These are phyloP conservation scores for Phytophthora niederhauseri DNA, from an alignment of 352 stramenopile genomes.

Conservation along the genomic window DNA sequence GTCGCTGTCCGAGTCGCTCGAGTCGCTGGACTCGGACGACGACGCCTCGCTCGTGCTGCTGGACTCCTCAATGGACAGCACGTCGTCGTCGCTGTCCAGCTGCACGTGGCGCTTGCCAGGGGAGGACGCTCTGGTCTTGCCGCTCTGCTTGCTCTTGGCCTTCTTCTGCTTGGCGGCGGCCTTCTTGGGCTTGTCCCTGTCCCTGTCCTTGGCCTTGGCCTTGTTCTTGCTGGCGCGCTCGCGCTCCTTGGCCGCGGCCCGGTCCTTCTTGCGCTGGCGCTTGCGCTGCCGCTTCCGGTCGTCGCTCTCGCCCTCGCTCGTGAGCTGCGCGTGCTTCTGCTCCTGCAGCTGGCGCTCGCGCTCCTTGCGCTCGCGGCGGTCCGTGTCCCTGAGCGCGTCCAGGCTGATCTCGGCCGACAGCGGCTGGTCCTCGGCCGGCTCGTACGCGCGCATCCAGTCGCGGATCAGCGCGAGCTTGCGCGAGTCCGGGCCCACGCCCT, in stretches of 20 bases:
- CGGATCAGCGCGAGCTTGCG: constrained; percentile 67
- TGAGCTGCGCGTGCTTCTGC: constrained; percentile 53
- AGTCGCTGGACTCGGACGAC: constrained; percentile 35
- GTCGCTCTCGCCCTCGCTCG: constrained; percentile 25
- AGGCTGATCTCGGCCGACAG: constrained; percentile 60
- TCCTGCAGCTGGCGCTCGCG: constrained; percentile 40
- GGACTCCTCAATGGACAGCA: constrained; percentile 36
- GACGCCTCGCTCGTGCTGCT: constrained; percentile 34
- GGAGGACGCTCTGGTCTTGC: background rate
- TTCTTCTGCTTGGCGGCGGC: constrained; percentile 8
- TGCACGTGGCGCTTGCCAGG: constrained; percentile 28
- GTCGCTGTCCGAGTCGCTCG: constrained; percentile 44
- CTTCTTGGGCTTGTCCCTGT: constrained; percentile 2
- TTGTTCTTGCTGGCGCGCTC: background rate
- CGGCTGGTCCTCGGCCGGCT: constrained; percentile 55
- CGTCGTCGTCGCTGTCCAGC: constrained; percentile 42
- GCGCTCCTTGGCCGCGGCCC: constrained; percentile 13
- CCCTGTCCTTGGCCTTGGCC: constrained; percentile 14
- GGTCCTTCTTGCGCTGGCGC: constrained; percentile 33
- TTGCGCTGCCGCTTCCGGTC: constrained; percentile 36
- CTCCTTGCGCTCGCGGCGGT: constrained; percentile 58
- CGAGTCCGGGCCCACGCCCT: constrained; percentile 56
- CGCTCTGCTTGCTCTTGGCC: constrained; percentile 1
- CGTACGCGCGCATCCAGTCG: constrained; percentile 82
- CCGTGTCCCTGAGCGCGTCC: constrained; percentile 53